Percentiles rank a stretch among this genome's conserved stretches.
Evolutionary conservation across 805 yeast species (phyloP).

Genomic region (Pichia deserticola): DNA sequence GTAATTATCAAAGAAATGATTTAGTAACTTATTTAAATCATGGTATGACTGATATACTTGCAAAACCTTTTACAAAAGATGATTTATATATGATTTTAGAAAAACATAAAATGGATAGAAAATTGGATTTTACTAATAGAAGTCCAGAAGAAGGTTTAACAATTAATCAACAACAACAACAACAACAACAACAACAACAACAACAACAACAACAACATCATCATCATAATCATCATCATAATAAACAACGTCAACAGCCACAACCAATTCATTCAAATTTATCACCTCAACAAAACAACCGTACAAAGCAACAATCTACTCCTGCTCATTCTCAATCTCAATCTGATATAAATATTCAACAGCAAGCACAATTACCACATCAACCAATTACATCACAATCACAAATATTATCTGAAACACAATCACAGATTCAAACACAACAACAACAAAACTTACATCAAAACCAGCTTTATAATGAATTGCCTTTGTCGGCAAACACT

Average conservation of each 20-base stretch:
- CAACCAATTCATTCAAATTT: not conserved
- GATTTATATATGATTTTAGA: conserved; percentile 73
- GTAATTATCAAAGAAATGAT: conserved; percentile 78
- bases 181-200: not conserved
- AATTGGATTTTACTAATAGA: conserved; percentile 8
- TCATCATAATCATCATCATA: not conserved
- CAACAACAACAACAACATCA: not conserved
- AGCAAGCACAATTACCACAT: no score
- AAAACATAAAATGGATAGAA: conserved; percentile 54
- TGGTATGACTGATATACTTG: conserved; percentile 89
- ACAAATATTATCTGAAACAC: not conserved
- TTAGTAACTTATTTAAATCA: conserved; percentile 72
- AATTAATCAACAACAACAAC: not conserved
- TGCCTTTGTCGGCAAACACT: not conserved
- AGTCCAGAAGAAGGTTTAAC: conserved; percentile 8
- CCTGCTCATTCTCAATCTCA: not conserved
- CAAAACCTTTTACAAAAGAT: conserved; percentile 88
- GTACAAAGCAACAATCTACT: not conserved
- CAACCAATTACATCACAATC: not conserved
- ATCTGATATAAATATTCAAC: no score
- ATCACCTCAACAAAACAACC: not conserved
- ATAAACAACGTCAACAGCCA: not conserved
- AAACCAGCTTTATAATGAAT: not conserved
- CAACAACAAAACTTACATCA: not conserved
- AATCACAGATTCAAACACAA: not conserved